Evolutionary conservation across 1,284 basidiomycete species (phyloP).

Genomic region (Rhodotorula sp.): DNA sequence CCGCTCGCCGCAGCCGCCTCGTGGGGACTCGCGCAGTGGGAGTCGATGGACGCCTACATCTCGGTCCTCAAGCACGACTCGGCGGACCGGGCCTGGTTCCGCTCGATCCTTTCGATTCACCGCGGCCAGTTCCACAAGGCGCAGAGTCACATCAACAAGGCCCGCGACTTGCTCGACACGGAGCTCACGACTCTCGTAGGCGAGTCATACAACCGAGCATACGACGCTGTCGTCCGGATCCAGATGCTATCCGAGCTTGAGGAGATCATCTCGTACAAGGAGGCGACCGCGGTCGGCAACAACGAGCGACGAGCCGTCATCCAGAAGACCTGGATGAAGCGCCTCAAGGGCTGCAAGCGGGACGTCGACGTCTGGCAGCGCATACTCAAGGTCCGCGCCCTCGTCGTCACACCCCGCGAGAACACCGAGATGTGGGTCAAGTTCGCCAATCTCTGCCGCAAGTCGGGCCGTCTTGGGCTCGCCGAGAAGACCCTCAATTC

Average conservation of each 20-base stretch:
- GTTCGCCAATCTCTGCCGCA: conserved; percentile 82
- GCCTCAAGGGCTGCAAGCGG: conserved; percentile 91
- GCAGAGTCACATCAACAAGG: conserved; percentile 83
- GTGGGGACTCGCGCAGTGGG: conserved; percentile 97
- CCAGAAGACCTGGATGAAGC: conserved; percentile 91
- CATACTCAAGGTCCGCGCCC: conserved; percentile 89
- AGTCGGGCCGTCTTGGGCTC: conserved; percentile 77
- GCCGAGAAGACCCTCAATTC: conserved; percentile 98
- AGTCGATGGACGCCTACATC: conserved; percentile 97
- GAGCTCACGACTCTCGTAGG: conserved; percentile 90
- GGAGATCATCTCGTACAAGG: conserved; percentile 94
- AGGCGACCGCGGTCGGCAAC: conserved; percentile 74
- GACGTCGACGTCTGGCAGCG: conserved; percentile 99
- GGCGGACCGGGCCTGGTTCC: conserved; percentile 92
- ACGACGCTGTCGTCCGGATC: conserved; percentile 93
- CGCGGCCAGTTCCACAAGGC: conserved; percentile 94
- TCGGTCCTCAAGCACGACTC: conserved; percentile 90
- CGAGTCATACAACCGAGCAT: conserved; percentile 93
- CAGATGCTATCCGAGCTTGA: conserved; percentile 99
- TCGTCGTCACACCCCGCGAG: conserved; percentile 89
- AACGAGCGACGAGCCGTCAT: conserved; percentile 79
- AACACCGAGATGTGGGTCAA: conserved; percentile 98
- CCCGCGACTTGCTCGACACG: conserved; percentile 88
- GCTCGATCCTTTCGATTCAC: conserved; percentile 91
- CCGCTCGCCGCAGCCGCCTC: conserved; percentile 96